Evolutionary conservation across 768 basidiomycete species (phyloP), one percentile per base, ranked within the genome.

Genomic region (Russula ochroleuca): DNA sequence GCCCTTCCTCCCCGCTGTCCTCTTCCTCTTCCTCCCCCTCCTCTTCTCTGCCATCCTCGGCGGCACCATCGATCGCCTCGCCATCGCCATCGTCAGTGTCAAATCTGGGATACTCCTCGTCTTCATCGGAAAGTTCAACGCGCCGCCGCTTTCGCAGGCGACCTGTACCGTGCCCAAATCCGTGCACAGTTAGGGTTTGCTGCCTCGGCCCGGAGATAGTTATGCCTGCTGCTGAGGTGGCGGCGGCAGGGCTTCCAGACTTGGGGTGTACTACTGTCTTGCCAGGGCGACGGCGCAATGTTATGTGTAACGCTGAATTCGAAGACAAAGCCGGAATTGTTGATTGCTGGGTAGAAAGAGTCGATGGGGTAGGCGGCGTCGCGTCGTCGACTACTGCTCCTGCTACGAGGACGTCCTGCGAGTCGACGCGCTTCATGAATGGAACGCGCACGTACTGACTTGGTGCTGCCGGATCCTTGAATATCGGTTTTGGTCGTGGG

Each of bases 41-140:
- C 0, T 11, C 51, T 7, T 28, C 25, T 25, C 28, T 28, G 14
- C 49, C 50, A 35, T 35, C 57, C 21, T 62, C 59, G 8, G 47
- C 14, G 2, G n/a, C 58, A 6, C 33, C 43, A 35, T 60, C 62
- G 3, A 47, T 60, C 11, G 62, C 65, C 21, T 59, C 54, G 14
- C 55, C 23, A 19, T 37, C 57, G 14, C 57, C 19, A 19, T 33
- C 45, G 62, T 68, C 62, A 62, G 64, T 21, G 48, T 68, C 56
- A 41, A 65, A 65, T 63, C 59, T 61, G 64, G 62, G 56, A 13
- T 43, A 38, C 66, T 67, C 62, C 58, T 54, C 69, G 66, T 69
- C 59, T 67, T 68, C 59, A 64, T 73, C 61, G 64, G 37, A 55
- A 21, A 10, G 58, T 15, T 10, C 51, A 11, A 60, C 17, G 19